Conservation (phyloP, 2,329 filamentous ascomycete genomes). For the Aspergillus sp. region DNA sequence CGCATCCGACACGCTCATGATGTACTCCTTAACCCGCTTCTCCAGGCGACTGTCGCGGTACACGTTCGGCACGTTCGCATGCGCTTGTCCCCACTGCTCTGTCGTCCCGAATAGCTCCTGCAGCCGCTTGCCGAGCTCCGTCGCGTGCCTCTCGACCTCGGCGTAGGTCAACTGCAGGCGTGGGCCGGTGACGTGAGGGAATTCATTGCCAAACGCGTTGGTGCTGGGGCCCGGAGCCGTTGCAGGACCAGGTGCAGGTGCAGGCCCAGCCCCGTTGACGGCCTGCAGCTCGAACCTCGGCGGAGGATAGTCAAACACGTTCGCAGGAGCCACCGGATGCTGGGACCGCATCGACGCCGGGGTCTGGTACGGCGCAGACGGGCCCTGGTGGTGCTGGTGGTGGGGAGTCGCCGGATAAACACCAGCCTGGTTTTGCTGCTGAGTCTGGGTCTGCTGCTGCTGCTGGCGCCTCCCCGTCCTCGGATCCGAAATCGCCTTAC, state of each 20-base stretch:
- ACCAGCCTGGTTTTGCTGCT: conserved; percentile 1
- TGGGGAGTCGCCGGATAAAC: conserved; percentile 8
- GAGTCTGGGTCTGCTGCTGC: background rate
- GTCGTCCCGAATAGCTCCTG: conserved; percentile 9
- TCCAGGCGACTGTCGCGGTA: conserved; percentile 10
- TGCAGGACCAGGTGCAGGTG: background rate
- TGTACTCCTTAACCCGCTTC: conserved; percentile 9
- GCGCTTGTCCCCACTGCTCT: conserved; percentile 9
- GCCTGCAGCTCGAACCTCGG: background rate
- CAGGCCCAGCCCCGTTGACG: background rate
- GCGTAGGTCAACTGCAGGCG: background rate
- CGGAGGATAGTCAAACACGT: background rate
- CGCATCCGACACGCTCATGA: conserved; percentile 11
- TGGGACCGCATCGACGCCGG: background rate
- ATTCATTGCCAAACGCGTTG: background rate
- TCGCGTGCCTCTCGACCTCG: conserved; percentile 2
- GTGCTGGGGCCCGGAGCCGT: background rate
- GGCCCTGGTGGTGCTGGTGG: background rate
- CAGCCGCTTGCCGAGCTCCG: conserved; percentile 7
- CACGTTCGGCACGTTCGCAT: conserved; percentile 10
- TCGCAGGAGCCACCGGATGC: background rate
- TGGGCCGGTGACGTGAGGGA: background rate
- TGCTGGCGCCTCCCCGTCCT: conserved; percentile 6
- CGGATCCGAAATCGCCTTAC: conserved; percentile 19
- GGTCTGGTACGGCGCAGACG: background rate